Base-by-base conservation (phyloP, 768 basidiomycete species). In the Butyriboletus loyo region DNA sequence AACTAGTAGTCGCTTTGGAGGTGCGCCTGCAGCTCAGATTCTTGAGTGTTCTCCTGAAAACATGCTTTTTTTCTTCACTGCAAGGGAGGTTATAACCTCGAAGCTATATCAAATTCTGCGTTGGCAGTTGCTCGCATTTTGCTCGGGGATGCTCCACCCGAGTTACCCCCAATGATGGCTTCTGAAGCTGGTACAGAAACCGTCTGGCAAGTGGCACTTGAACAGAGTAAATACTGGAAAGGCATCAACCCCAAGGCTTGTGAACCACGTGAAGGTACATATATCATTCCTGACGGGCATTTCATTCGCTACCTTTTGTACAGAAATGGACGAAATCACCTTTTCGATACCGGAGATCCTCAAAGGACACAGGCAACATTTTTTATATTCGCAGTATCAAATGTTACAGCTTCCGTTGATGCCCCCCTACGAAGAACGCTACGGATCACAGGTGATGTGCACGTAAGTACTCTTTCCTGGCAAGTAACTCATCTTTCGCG, bases 51-150 rank as follows among this genome's bases (percentile, higher is more conserved):
- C 22, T 41, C 37, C 39, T 65, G 41, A 61, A 28, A 15, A 17
- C 6, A 36, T 28, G 2, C 31, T 10, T 14, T 25, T 22, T 37
- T 39, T 49, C n/a, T n/a, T 34, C 38, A 21, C 9, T 24, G 19
- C 11, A 56, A 98, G 95, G 97, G 97, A 10, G 97, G 97, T 2
- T 99, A 99, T 71, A 93, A 94, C 61, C 79, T 98, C 25, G 80
- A 90, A 15, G 87, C 97, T 2, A 91, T 95, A 58, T 88, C 94
- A 19, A 77, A 75, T 15, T 98, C 94, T 21, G 89, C 93, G 0
- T 68, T 94, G 32, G 95, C 93, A 2, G 96, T 98, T 28, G 83
- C 89, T 7, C 77, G 81, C 53, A 80, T 92, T n/a, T 72, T 98
- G n/a, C 79, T 98, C 8, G 97, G 97, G 4, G 89, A 94, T 57